Base-by-base conservation (phyloP, 2,329 filamentous ascomycete species). In the Penicillium sp. region DNA sequence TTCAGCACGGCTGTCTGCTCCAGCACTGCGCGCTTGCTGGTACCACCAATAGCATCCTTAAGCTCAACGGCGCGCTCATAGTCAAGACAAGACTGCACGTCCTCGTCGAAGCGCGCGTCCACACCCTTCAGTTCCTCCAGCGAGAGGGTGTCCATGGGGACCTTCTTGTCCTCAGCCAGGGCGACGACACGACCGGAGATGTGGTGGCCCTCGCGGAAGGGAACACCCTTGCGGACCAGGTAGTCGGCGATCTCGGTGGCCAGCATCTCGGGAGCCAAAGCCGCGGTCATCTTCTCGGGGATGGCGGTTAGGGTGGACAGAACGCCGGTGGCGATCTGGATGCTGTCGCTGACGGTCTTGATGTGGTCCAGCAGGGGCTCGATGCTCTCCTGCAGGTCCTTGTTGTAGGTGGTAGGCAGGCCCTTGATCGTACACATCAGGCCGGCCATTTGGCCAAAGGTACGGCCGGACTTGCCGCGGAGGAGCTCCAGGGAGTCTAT, bases 341-440 rank as follows among this genome's bases (percentile, higher is more conserved):
- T 79, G 64, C 86, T 89, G 75, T 95, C 87, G 49, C 79, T 80
- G 54, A 93, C 79, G 5, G 88, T 92, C 78, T 90, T 88, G 70
- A 91, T 81, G 67, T 85, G 82, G 69, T 95, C 88, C 42, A 95
- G 81, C 73, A 95, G 82, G n/a, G 87, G 86, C 76, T 95, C 87
- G 54, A 88, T 84, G 50, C 82, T 86, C 73, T 95, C 89, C 72
- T 95, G 89, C n/a, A 95, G 72, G 69, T 95, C 89, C 73, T 95
- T 95, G 77, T 95, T 92, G 77, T 95, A 95, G 3, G 87, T 89
- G 38, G 81, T 87, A 1, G 88, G 87, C 25, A 93, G 80, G 48
- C 86, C 86, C 70, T 87, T 86, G 69, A 84, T 71, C 32, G 83
- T 88, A 74, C 84, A 84, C 80, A 89, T 89, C 56, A 93, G 73